Conservation (phyloP, 805 yeast species). For the Ascoidea asiatica region DNA sequence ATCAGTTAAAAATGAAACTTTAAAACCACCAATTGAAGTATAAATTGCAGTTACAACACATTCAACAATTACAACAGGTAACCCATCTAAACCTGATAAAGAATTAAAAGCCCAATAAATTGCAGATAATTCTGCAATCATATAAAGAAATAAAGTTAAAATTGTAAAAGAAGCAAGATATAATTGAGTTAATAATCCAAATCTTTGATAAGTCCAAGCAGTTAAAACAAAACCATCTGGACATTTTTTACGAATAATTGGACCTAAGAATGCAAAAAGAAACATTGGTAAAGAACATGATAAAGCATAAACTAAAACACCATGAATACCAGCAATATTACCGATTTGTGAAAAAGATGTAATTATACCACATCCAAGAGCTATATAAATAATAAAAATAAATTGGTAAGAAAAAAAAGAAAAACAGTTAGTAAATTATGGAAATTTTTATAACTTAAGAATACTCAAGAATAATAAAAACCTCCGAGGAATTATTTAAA, state of each 20-base stretch:
- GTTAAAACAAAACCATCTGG: slow-evolving; percentile 88
- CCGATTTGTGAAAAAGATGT: slow-evolving; percentile 83
- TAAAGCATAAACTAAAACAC: slow-evolving; percentile 67
- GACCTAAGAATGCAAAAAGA: slow-evolving; percentile 75
- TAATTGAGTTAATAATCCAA: slow-evolving; percentile 58
- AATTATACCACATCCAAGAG: slow-evolving; percentile 80
- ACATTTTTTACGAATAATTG: slow-evolving; percentile 59
- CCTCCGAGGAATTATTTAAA: neutral
- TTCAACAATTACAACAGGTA: slow-evolving; percentile 74
- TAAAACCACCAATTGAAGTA: slow-evolving; percentile 82
- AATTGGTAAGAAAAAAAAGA: neutral
- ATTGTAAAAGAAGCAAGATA: slow-evolving; percentile 73
- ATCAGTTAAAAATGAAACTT: slow-evolving; percentile 79
- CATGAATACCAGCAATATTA: slow-evolving; percentile 76
- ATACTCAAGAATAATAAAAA: neutral
- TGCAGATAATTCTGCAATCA: slow-evolving; percentile 81
- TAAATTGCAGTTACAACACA: slow-evolving; percentile 80
- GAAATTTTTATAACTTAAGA: neutral
- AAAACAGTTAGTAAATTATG: slow-evolving; percentile 9
- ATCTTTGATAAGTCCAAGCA: slow-evolving; percentile 86
- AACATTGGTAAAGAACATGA: slow-evolving; percentile 77
- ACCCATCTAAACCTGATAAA: slow-evolving; percentile 64
- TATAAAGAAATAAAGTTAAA: slow-evolving; percentile 70
- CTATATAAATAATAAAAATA: slow-evolving; percentile 21
- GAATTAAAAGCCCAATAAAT: slow-evolving; percentile 64